Conservation (phyloP, 768 basidiomycete species). For the Mycena pura region DNA sequence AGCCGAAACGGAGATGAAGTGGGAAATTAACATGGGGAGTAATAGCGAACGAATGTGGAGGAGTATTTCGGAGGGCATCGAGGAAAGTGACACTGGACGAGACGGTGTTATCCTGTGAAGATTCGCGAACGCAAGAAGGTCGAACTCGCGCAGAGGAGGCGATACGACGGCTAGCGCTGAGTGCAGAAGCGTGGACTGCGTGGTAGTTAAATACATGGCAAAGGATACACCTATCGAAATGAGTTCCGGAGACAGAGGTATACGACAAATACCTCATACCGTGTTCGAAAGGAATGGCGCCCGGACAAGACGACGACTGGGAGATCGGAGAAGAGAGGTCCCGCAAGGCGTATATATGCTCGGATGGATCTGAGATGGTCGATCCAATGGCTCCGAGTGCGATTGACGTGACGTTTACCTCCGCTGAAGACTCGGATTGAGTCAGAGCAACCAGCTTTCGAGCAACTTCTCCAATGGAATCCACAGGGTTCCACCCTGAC, state of each 20-base stretch:
- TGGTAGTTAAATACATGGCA: conserved; percentile 40
- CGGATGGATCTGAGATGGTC: conserved; percentile 13
- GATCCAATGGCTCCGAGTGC: conserved; percentile 1
- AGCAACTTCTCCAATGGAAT: conserved; percentile 6
- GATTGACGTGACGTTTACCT: conserved; percentile 45
- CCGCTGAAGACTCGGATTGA: no score
- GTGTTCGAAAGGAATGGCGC: neutral
- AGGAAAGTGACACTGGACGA: conserved; percentile 14
- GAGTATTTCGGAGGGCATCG: conserved; percentile 60
- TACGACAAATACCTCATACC: neutral
- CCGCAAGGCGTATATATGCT: no score
- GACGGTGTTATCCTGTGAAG: conserved; percentile 9
- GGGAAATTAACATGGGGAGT: conserved; percentile 47
- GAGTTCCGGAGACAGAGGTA: neutral
- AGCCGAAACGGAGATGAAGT: conserved; percentile 50
- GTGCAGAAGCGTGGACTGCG: conserved; percentile 56
- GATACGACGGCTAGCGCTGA: conserved; percentile 58
- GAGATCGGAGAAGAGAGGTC: no score
- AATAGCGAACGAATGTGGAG: conserved; percentile 57
- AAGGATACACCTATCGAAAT: conserved; percentile 22
- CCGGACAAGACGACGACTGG: no score
- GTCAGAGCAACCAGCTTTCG: neutral
- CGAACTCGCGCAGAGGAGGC: conserved; percentile 51
- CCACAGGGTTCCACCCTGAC: conserved; percentile 5
- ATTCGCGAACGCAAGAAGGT: conserved; percentile 40